phyloP scores from a whole-genome alignment of 495 filamentous ascomycete species.

The Neurospora africana region DNA sequence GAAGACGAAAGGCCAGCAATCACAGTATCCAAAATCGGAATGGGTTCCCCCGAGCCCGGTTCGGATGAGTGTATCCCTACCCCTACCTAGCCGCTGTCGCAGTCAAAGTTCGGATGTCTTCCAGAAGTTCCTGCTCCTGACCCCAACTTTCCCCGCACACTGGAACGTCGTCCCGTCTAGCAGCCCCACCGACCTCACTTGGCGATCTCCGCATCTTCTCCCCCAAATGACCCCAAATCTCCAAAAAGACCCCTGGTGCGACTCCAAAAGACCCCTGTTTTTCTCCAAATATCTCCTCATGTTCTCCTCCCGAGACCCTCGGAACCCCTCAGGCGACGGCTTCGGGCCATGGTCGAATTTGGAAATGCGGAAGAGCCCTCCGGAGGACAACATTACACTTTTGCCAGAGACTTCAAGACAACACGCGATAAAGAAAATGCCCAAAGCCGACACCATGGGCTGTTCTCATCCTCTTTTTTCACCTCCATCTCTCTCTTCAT shows the following conservation, averaged over 20 bases:
- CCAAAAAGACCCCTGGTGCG: not conserved
- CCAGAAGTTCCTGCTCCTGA: not conserved
- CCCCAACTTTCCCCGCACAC: not conserved
- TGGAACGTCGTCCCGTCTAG: not conserved
- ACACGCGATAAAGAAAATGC: slow-evolving; percentile 1
- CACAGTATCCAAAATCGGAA: not conserved
- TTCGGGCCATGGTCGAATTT: slow-evolving; percentile 16
- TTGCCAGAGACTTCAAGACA: slow-evolving; percentile 2
- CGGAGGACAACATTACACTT: slow-evolving; percentile 26
- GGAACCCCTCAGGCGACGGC: not conserved
- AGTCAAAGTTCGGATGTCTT: not conserved
- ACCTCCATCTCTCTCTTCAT: not conserved
- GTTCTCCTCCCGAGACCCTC: not conserved
- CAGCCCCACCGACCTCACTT: not conserved
- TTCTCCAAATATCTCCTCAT: not conserved
- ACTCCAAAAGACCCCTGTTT: not conserved
- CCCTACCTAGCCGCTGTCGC: not conserved
- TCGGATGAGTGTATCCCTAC: not conserved
- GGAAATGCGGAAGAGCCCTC: slow-evolving; percentile 25
- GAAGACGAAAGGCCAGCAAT: not conserved
- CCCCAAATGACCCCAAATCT: not conserved
- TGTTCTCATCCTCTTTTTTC: not conserved
- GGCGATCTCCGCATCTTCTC: not conserved
- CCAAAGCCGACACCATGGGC: not conserved
- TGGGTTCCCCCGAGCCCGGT: not conserved